Evolutionary conservation across 2,329 filamentous ascomycete species (phyloP).

Genomic region (Fragosphaeria purpurea): DNA sequence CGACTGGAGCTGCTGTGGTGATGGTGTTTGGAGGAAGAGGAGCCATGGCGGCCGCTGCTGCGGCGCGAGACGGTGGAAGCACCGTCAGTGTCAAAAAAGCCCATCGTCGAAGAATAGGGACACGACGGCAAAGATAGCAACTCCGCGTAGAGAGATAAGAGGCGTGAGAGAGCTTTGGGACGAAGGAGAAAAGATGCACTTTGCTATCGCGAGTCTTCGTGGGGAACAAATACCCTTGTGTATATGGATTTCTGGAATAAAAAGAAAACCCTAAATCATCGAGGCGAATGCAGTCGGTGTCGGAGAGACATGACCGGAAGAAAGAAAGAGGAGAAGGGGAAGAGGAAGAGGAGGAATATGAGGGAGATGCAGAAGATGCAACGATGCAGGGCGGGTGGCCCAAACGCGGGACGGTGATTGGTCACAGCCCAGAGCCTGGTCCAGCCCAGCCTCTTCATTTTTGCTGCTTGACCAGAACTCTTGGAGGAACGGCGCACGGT

Average conservation of each 20-base stretch:
- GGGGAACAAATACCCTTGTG: constrained; percentile 1
- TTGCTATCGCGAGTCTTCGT: not conserved
- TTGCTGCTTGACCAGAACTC: not conserved
- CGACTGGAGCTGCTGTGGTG: constrained; percentile 5
- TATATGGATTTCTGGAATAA: not conserved
- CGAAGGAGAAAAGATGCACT: not conserved
- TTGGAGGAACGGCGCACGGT: too few species aligned
- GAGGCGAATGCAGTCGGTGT: not conserved
- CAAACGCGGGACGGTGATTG: not conserved
- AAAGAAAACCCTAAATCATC: not conserved
- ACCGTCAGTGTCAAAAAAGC: constrained; percentile 23
- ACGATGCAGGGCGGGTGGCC: not conserved
- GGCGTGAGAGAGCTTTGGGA: not conserved
- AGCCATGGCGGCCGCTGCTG: constrained; percentile 12
- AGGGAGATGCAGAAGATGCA: not conserved
- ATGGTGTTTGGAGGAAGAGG: constrained; percentile 16
- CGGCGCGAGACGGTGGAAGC: constrained; percentile 20
- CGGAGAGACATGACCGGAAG: not conserved
- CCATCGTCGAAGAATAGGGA: constrained; percentile 16
- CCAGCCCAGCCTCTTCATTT: constrained; percentile 3
- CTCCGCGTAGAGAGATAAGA: not conserved
- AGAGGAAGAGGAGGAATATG: not conserved
- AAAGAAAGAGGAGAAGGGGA: not conserved
- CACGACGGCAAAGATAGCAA: too few species aligned
- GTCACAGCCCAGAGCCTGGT: not conserved